phyloP scores from a whole-genome alignment of 2,329 filamentous ascomycete genomes.

The Penicillium sp. region DNA sequence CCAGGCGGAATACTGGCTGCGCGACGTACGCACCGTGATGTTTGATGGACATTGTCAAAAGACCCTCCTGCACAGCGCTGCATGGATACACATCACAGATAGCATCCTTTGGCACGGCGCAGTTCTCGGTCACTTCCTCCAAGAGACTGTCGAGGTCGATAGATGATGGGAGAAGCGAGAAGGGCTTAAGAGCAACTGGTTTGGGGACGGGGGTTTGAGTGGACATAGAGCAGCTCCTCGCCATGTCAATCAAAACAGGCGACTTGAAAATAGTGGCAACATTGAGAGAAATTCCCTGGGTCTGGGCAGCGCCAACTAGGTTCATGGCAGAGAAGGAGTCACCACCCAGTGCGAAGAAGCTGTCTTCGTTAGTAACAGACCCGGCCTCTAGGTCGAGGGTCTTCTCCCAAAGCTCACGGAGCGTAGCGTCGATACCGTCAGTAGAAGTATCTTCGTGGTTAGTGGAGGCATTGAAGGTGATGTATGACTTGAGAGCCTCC shows the following conservation, averaged over 20 bases:
- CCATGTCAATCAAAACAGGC: conserved; percentile 53
- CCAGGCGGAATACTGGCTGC: conserved; percentile 52
- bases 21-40: conserved; percentile 57
- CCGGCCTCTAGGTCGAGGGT: conserved; percentile 46
- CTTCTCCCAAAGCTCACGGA: conserved; percentile 47
- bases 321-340: conserved; percentile 57
- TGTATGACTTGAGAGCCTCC: conserved; percentile 40
- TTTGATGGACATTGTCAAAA: conserved; percentile 57
- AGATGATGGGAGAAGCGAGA: conserved; percentile 37
- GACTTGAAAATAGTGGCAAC: conserved; percentile 54
- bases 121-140: conserved; percentile 40
- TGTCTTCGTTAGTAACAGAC: conserved; percentile 52
- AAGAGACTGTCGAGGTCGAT: conserved; percentile 31
- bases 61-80: conserved; percentile 53
- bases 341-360: conserved; percentile 55
- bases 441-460: conserved; percentile 33
- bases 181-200: conserved; percentile 30
- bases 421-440: conserved; percentile 37
- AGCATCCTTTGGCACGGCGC: conserved; percentile 35
- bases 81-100: conserved; percentile 52
- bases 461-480: conserved; percentile 29
- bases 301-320: conserved; percentile 50
- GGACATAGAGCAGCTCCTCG: conserved; percentile 35
- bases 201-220: not conserved
- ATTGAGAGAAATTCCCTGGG: conserved; percentile 48